These are phyloP conservation scores for Calonectria pseudoturangicola DNA, from an alignment of 2,329 filamentous ascomycete species.

Conservation along the genomic window DNA sequence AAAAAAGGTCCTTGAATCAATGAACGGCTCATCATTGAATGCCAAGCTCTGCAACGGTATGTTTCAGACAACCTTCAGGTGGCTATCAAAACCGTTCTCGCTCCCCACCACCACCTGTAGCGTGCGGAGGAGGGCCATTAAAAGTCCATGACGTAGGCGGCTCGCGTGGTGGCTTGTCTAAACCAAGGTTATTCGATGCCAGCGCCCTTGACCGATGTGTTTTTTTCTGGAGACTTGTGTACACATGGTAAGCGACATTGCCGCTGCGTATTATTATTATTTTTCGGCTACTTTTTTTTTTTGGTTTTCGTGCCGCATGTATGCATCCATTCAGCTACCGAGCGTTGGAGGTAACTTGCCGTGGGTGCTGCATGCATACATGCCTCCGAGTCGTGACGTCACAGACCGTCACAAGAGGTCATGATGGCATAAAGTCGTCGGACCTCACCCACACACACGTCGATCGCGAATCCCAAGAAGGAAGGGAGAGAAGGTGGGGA, in stretches of 20 bases:
- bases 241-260: slow-evolving; percentile 7
- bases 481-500: neutral
- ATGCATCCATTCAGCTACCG: neutral
- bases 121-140: neutral
- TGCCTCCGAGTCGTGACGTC: slow-evolving; percentile 33
- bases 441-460: slow-evolving; percentile 5
- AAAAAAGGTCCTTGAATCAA: no score
- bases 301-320: neutral
- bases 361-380: neutral
- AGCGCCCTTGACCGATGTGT: neutral
- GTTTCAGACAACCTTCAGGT: neutral
- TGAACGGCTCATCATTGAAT: no score
- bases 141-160: slow-evolving; percentile 39
- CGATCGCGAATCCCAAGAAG: slow-evolving; percentile 20
- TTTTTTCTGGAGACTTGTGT: neutral
- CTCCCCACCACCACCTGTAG: neutral
- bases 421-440: slow-evolving; percentile 11
- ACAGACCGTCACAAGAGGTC: slow-evolving; percentile 21
- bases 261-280: slow-evolving; percentile 2
- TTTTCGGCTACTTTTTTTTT: neutral
- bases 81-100: neutral
- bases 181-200: slow-evolving; percentile 32
- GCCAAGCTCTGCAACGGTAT: neutral
- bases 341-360: neutral
- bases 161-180: slow-evolving; percentile 29